phyloP scores from a whole-genome alignment of 2,329 filamentous ascomycete genomes.

The Xylariaceae sp. region DNA sequence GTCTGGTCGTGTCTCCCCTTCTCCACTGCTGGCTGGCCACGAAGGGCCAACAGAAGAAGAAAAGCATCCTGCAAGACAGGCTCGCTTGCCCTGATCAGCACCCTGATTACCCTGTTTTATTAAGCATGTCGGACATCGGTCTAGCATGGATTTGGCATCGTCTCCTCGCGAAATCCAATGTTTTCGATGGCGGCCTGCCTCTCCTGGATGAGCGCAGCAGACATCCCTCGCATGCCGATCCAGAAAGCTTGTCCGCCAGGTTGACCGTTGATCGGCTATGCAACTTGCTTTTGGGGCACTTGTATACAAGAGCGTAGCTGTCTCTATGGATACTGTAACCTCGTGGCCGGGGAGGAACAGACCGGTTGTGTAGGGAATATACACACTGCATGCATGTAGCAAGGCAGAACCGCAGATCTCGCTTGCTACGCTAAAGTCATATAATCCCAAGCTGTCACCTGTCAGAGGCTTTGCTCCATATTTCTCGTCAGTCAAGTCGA shows the following conservation, averaged over 20 bases:
- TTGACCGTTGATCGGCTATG: slow-evolving; percentile 2
- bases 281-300: slow-evolving; percentile 17
- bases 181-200: slow-evolving; percentile 21
- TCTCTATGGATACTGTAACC: slow-evolving; percentile 3
- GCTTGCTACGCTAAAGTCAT: slow-evolving; percentile 11
- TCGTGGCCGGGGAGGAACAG: neutral
- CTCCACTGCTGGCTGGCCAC: neutral
- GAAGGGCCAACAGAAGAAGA: slow-evolving; percentile 10
- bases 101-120: slow-evolving; percentile 13
- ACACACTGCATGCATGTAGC: slow-evolving; percentile 7
- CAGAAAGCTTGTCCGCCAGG: slow-evolving; percentile 12
- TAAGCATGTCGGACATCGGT: neutral
- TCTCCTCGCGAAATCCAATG: slow-evolving; percentile 12
- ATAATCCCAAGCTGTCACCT: slow-evolving; percentile 16
- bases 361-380: neutral
- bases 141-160: slow-evolving; percentile 23
- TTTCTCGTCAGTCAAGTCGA: slow-evolving; percentile 1
- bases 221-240: slow-evolving; percentile 10
- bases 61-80: slow-evolving; percentile 5
- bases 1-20: neutral
- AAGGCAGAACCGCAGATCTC: neutral
- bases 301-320: neutral
- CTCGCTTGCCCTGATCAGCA: slow-evolving; percentile 8
- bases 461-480: neutral
- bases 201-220: slow-evolving; percentile 11